These are phyloP conservation scores for Penicillium paneum DNA, from an alignment of 2,329 filamentous ascomycete species.

Conservation along the genomic window DNA sequence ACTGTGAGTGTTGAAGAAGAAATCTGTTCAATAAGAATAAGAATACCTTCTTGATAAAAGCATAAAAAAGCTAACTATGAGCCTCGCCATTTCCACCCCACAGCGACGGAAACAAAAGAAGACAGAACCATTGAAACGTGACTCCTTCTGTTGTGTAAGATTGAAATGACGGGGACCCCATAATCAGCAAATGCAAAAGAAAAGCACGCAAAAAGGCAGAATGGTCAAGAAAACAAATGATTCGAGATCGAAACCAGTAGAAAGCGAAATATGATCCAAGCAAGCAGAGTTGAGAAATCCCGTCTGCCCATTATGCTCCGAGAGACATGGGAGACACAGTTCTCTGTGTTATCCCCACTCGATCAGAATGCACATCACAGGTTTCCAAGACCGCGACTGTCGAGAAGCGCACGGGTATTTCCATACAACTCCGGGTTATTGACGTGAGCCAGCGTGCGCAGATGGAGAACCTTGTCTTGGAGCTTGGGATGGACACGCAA, in stretches of 20 bases:
- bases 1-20: background rate
- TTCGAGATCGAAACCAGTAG: background rate
- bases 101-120: background rate
- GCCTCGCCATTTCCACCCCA: background rate
- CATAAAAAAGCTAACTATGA: background rate
- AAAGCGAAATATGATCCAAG: background rate
- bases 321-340: background rate
- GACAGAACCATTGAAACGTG: background rate
- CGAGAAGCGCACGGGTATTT: background rate
- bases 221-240: background rate
- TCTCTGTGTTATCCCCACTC: too few species aligned
- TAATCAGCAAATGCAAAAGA: background rate
- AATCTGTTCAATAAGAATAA: background rate
- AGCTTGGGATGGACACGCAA: conserved; percentile 5
- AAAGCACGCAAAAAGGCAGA: background rate
- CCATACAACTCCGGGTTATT: background rate
- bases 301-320: too few species aligned
- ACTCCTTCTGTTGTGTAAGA: background rate
- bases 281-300: background rate
- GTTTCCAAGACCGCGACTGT: background rate
- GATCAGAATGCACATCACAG: background rate
- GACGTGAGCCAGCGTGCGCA: background rate
- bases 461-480: background rate
- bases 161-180: background rate
- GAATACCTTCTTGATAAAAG: background rate